Conservation (phyloP, 139 green algal species). For the Chlamydomonas incerta region DNA sequence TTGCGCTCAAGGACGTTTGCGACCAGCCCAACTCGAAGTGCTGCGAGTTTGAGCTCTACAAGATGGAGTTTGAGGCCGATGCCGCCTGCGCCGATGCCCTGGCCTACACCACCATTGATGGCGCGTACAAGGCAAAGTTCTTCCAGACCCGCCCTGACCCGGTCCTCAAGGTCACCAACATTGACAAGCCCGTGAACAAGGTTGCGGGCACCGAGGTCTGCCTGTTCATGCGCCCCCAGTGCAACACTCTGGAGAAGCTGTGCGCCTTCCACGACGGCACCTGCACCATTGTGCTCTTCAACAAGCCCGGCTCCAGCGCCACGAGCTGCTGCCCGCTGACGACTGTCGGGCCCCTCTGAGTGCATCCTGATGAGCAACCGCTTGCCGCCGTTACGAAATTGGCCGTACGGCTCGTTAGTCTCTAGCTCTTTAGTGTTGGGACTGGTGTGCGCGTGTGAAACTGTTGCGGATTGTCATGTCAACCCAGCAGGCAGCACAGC, state of each 20-base stretch:
- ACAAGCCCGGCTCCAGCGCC: conserved; percentile 20
- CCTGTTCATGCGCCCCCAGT: conserved; percentile 26
- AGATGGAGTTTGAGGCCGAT: conserved; percentile 54
- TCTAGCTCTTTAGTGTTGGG: not conserved
- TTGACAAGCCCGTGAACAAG: conserved; percentile 14
- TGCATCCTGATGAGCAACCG: no score
- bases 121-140: conserved; percentile 1
- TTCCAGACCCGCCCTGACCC: conserved; percentile 42
- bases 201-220: conserved; percentile 37
- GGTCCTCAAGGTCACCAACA: conserved; percentile 50
- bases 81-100: conserved; percentile 25
- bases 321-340: conserved; percentile 51
- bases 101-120: conserved; percentile 49
- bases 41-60: conserved; percentile 47
- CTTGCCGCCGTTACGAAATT: no score
- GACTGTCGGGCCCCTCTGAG: not conserved
- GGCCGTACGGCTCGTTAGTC: not conserved
- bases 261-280: conserved; percentile 30
- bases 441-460: no score
- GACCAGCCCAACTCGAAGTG: conserved; percentile 2
- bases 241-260: conserved; percentile 33
- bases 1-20: not conserved
- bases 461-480: no score
- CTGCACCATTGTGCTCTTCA: conserved; percentile 46
- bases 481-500: no score